Conservation (phyloP, 352 stramenopile genomes). For the Globisporangium splendens region DNA sequence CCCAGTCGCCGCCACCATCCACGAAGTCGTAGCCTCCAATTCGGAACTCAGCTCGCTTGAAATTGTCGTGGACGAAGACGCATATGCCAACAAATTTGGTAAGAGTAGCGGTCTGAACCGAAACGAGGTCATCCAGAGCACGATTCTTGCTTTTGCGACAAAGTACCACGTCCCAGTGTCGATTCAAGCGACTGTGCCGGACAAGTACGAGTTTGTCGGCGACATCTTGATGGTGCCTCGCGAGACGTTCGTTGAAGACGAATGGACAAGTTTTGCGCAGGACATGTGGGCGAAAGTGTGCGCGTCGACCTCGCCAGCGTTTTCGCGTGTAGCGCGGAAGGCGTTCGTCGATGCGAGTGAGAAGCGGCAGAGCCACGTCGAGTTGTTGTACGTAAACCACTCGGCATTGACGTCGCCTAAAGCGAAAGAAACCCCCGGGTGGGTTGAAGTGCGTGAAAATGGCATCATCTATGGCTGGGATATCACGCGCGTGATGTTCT, state of each 20-base stretch:
- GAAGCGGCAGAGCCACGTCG: slow-evolving; percentile 77
- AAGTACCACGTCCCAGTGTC: slow-evolving; percentile 36
- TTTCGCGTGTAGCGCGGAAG: slow-evolving; percentile 78
- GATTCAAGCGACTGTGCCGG: slow-evolving; percentile 36
- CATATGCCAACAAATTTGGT: slow-evolving; percentile 72
- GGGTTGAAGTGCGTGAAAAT: slow-evolving; percentile 91
- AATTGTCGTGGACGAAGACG: slow-evolving; percentile 50
- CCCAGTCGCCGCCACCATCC: slow-evolving; percentile 46
- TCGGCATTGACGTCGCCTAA: slow-evolving; percentile 31
- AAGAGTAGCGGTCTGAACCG: slow-evolving; percentile 67
- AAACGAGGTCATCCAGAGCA: slow-evolving; percentile 66
- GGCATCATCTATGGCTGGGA: slow-evolving; percentile 95
- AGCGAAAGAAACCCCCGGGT: slow-evolving; percentile 39
- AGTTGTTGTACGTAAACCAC: slow-evolving; percentile 62
- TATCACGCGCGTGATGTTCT: slow-evolving; percentile 96
- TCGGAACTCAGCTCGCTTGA: slow-evolving; percentile 32
- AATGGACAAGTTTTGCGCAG: slow-evolving; percentile 48
- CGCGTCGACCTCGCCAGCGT: slow-evolving; percentile 36
- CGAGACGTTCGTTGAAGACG: slow-evolving; percentile 51
- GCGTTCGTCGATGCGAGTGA: slow-evolving; percentile 75
- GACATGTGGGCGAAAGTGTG: slow-evolving; percentile 73
- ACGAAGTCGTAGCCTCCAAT: slow-evolving; percentile 18
- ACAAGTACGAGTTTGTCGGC: slow-evolving; percentile 77
- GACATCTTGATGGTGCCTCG: slow-evolving; percentile 72
- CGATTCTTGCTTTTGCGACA: slow-evolving; percentile 46